Evolutionary conservation across 352 stramenopile genomes (phyloP), one percentile per base, ranked within the genome.

Genomic region (Thraustochytrium sp.): DNA sequence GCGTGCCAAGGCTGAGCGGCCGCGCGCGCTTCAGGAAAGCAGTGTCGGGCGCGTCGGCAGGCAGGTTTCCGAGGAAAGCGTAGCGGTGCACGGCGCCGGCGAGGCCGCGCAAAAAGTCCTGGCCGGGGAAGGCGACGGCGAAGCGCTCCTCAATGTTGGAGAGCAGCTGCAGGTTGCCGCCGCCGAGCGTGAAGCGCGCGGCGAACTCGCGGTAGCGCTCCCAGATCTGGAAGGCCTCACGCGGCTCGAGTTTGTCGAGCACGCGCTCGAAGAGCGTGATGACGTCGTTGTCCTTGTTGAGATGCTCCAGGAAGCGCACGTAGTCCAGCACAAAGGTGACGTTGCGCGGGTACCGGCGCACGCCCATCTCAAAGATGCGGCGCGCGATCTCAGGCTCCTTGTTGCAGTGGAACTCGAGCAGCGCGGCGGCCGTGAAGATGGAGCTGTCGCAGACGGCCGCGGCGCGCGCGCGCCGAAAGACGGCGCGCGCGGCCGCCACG

Each of bases 201-300:
- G 31, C 26, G 75, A 80, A 80, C 51, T 80, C 68, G 26, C 68
- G 46, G 40, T 80, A 80, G 5, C 68, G 68, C 68, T 80, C 68
- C 68, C 68, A 80, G 31, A 80, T 64, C 68, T 44, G 31, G 29
- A 80, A 64, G 18, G 68, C 46, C 48, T 80, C 68, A 9, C 53
- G 46, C 23, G 68, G 68, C 29, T 80, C 68, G 21, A 80, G 68
- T 29, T 80, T 44, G 42, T 42, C 68, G n/a, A 80, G 68, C 3
- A 64, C 68, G 26, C 68, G 68, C 53, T 80, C 68, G 31, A 54
- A 80, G 18, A 80, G 68, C 13, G 68, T 80, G 18, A 80, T 51
- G 21, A 80, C n/a, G 51, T 80, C 68, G 37, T 42, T 80, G 68
- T 80, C 68, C 31, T 80, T 51, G 68, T 80, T 80, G 46, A 80